Base-by-base conservation (phyloP, 805 yeast species). In the Nakazawaea wyomingensis region DNA sequence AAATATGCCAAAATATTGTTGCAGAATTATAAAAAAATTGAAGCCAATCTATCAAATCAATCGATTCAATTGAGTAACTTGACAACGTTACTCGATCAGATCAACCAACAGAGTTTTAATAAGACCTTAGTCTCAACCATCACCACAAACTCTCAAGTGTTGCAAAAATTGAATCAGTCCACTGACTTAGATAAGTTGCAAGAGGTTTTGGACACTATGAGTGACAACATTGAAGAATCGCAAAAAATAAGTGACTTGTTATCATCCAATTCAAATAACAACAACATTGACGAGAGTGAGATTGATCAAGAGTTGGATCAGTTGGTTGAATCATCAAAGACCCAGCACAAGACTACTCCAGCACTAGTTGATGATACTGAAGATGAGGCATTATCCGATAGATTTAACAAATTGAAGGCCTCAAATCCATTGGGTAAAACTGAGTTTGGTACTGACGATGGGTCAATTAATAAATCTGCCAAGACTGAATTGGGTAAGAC, bases 101-200 rank as follows among this genome's bases (percentile, higher is more conserved):
- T 42, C 18, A 42, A 42, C 18, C 45, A 36, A 26, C 45, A 36
- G 20, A 42, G 45, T 36, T 36, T 42, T 21, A 42, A 42, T 16
- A 36, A 31, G 28, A 20, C 17, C 7, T 18, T 42, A n/a, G 19
- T 42, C 11, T 27, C 29, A 13, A 30, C 37, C 3, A 30, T 42
- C 6, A 36, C 45, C 7, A 11, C 16, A 10, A 42, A 36, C 30
- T 42, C 45, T 14, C 32, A 24, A 22, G n/a, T 42, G 14, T 42
- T 42, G 20, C 16, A 20, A 26, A 22, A 29, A 24, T 36, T 42
- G 37, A 42, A 36, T 29, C 31, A 41, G 14, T 13, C 20, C 13
- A 30, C 32, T 3, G 45, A 42, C 8, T n/a, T 40, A 6, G 39
- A 40, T 36, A 22, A 32, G 16, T 33, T 39, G 18, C 32, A 39